phyloP scores from a whole-genome alignment of 108 stramenopile species.

The Chaetoceros muelleri region DNA sequence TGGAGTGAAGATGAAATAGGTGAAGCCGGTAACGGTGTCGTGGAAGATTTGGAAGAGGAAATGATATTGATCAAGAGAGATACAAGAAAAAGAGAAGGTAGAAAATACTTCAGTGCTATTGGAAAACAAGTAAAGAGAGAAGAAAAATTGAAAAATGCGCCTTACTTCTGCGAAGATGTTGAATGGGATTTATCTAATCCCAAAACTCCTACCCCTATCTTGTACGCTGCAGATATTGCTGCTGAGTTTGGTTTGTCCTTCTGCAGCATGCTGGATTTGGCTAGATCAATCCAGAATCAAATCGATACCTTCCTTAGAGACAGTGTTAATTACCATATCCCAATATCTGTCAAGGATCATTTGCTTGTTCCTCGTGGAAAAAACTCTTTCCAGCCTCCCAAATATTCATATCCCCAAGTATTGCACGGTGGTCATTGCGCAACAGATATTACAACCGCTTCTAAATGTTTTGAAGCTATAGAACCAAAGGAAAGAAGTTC shows the following conservation, averaged over 20 bases:
- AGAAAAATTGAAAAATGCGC: conserved; percentile 4
- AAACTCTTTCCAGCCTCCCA: not conserved
- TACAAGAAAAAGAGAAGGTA: conserved; percentile 1
- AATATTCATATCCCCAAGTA: not conserved
- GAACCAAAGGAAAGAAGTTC: conserved; percentile 13
- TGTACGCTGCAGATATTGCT: conserved; percentile 40
- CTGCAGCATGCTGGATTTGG: conserved; percentile 48
- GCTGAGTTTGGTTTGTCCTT: conserved; percentile 56
- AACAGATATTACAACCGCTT: not conserved
- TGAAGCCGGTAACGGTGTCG: not conserved
- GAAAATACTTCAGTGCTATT: not conserved
- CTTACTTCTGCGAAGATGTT: conserved; percentile 33
- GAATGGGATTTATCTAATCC: conserved; percentile 56
- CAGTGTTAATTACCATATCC: conserved; percentile 20
- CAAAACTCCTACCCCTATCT: conserved; percentile 38
- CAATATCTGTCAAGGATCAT: conserved; percentile 30
- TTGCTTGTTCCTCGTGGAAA: not conserved
- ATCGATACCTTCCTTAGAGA: conserved; percentile 28
- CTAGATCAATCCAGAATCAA: conserved; percentile 44
- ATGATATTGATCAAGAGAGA: not conserved
- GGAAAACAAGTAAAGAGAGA: not conserved
- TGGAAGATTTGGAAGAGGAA: not conserved
- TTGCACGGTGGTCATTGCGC: not conserved
- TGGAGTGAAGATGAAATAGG: conserved; percentile 3
- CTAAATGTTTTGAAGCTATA: conserved; percentile 5